phyloP scores from a whole-genome alignment of 148 eudicot genomes.

The Gaultheria prostrata region DNA sequence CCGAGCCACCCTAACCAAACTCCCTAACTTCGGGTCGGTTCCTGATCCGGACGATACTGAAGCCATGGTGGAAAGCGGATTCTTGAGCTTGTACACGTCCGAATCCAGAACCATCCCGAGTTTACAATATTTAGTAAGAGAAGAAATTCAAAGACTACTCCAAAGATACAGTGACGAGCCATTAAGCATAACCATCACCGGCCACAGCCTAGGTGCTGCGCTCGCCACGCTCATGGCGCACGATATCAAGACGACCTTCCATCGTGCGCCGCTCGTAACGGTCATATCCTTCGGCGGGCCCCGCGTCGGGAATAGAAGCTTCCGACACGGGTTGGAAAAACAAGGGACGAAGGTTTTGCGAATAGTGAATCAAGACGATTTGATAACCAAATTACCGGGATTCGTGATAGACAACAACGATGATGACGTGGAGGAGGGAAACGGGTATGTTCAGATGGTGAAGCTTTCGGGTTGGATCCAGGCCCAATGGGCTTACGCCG shows the following conservation, averaged over 20 bases:
- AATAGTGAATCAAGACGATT: slow-evolving; percentile 70
- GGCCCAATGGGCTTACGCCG: slow-evolving; percentile 72
- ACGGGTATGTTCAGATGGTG: neutral
- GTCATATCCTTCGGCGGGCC: slow-evolving; percentile 91
- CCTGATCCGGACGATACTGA: neutral
- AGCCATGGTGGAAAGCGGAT: slow-evolving; percentile 83
- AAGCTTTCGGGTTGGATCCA: slow-evolving; percentile 46
- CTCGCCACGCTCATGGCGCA: slow-evolving; percentile 78
- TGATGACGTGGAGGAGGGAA: neutral
- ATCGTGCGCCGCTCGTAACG: slow-evolving; percentile 45
- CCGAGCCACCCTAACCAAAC: slow-evolving; percentile 54
- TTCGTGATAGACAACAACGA: slow-evolving; percentile 36
- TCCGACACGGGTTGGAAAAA: slow-evolving; percentile 48
- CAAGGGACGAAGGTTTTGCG: slow-evolving; percentile 67
- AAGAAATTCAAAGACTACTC: slow-evolving; percentile 43
- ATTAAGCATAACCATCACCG: slow-evolving; percentile 73
- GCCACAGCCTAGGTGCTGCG: slow-evolving; percentile 90
- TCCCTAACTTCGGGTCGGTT: slow-evolving; percentile 16
- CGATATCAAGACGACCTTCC: slow-evolving; percentile 55
- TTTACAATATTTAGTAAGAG: slow-evolving; percentile 41
- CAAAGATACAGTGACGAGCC: slow-evolving; percentile 42
- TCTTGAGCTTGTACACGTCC: slow-evolving; percentile 71
- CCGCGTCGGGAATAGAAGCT: slow-evolving; percentile 69
- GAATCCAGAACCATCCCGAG: slow-evolving; percentile 36
- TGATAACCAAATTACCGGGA: slow-evolving; percentile 78